A percentile compares a stretch with the other conserved stretches of the same genome.
Evolutionary conservation across 169 alveolate genomes (phyloP).

Genomic region (Cryptosporidium ubiquitum): DNA sequence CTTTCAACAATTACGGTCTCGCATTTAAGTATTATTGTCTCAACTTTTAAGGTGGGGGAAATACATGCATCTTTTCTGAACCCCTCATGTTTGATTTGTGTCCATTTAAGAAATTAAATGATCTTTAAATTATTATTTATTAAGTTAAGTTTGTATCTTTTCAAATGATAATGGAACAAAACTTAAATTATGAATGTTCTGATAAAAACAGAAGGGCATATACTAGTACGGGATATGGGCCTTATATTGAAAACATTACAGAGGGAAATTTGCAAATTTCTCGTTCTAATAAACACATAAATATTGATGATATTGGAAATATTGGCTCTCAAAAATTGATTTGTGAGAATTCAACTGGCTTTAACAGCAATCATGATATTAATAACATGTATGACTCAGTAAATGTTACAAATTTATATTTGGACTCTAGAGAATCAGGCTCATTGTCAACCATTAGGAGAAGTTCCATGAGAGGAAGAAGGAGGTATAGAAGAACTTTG

Average conservation of each 20-base stretch:
- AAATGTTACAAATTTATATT: background rate
- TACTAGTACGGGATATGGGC: background rate
- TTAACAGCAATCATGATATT: background rate
- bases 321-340: background rate
- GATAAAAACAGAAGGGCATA: background rate
- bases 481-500: slow-evolving; percentile 67
- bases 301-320: slow-evolving; percentile 1
- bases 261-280: slow-evolving; percentile 4
- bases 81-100: slow-evolving; percentile 9
- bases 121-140: slow-evolving; percentile 44
- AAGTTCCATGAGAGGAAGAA: slow-evolving; percentile 65
- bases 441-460: slow-evolving; percentile 15
- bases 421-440: slow-evolving; percentile 27
- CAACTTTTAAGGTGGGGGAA: slow-evolving; percentile 34
- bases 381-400: background rate
- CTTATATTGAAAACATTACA: background rate
- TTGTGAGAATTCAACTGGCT: background rate
- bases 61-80: slow-evolving; percentile 44
- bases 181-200: background rate
- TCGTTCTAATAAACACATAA: slow-evolving; percentile 9
- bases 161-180: background rate
- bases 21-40: slow-evolving; percentile 46
- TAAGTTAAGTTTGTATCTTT: background rate
- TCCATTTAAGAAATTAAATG: background rate
- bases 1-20: slow-evolving; percentile 59